Percentiles rank a stretch among this genome's conserved stretches.
phyloP scores from a whole-genome alignment of 2,329 filamentous ascomycete species.

The Alternaria ventricosa region DNA sequence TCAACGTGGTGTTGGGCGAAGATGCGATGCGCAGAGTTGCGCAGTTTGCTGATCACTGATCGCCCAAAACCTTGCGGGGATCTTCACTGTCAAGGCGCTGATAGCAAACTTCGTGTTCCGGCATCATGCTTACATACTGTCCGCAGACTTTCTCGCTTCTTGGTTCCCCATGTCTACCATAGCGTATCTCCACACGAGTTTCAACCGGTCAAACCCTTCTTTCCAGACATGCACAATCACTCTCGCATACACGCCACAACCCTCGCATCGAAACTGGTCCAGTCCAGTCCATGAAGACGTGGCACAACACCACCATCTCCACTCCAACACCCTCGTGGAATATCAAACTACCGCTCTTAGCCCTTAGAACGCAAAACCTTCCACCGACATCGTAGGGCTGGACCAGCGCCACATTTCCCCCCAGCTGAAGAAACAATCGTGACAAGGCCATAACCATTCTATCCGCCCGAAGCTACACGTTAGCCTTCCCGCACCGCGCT shows the following conservation, averaged over 20 bases:
- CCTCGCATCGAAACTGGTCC: background rate
- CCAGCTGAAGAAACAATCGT: background rate
- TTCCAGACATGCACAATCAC: background rate
- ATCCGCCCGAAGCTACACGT: background rate
- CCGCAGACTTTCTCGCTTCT: background rate
- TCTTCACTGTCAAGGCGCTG: background rate
- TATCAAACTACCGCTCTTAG: background rate
- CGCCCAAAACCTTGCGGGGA: background rate
- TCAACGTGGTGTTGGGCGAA: background rate
- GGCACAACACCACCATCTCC: background rate
- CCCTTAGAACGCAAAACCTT: background rate
- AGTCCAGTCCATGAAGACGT: background rate
- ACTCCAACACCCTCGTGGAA: background rate
- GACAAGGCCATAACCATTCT: background rate
- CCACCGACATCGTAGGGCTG: background rate
- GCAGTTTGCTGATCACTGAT: constrained; percentile 1
- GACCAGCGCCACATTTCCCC: background rate
- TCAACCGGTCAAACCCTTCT: background rate
- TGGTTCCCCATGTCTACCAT: background rate
- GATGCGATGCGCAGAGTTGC: background rate
- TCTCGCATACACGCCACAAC: background rate
- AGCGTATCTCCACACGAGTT: background rate
- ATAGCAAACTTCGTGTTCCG: background rate
- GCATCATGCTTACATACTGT: background rate
- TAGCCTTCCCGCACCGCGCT: background rate